Evolutionary conservation across 1,284 basidiomycete genomes (phyloP), one percentile per base, ranked within the genome.

Genomic region (Sanghuangporus sanghuang): DNA sequence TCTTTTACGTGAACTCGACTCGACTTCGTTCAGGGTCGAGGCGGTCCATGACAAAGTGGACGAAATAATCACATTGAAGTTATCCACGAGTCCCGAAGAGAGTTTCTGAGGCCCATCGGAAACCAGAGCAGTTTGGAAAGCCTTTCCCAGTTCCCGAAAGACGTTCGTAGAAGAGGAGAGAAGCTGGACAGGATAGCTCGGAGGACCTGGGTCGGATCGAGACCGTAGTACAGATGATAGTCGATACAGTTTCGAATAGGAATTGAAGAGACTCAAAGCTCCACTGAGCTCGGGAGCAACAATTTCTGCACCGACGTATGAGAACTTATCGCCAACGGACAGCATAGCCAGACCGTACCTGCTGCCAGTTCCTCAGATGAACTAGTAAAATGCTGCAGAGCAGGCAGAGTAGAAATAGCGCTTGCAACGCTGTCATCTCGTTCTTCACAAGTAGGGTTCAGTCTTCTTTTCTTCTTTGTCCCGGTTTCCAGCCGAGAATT

Each of bases 381-480:
- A 54, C 32, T 12, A 7, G 2, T n/a, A n/a, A 54, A n/a, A 5
- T 9, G n/a, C 53, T 52, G 49, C 49, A 52, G 53, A 5, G 18
- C 2, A 38, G 35, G 49, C 49, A 52, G 53, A 5, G 18, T 7
- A 38, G 35, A 38, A 35, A 32, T n/a, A 38, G 53, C 53, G 32
- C 16, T 50, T 7, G 44, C 21, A 8, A 21, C 18, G n/a, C 27
- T 14, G 9, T 4, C 38, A 21, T 50, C 27, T 32, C 36, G 23
- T 6, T 16, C 21, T n/a, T 44, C 35, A 11, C 2, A 0, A 23
- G 21, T 42, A 18, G 58, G 4, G 42, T 56, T 54, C 16, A 44
- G 3, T 44, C 58, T 64, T 54, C 38, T 49, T 57, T 57, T 64
- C 38, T 61, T 61, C 59, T 61, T 64, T 4, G 54, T 39, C 23